Base-by-base conservation (phyloP, 176 grass and related monocot genomes). In the Lolium rigidum region DNA sequence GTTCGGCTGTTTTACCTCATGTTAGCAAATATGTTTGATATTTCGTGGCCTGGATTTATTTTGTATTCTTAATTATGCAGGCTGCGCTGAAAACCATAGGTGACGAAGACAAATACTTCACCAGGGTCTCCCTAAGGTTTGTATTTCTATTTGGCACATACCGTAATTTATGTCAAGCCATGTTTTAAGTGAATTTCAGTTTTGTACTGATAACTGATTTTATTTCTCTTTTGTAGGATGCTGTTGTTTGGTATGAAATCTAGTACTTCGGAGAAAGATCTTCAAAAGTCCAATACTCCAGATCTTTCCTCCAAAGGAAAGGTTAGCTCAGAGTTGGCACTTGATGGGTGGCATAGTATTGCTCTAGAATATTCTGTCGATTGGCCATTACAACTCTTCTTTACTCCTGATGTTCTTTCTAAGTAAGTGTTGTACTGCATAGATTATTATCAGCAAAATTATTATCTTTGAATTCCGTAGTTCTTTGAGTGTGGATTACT, bases 281-380 rank as follows among this genome's bases (percentile, higher is more conserved):
- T 89, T 74, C 79, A 86, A 58, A 93, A 93, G 84, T 60, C 82
- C 35, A 92, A 82, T 59, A 89, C 85, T 76, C 85, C 78, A 58
- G 90, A 77, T 65, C 56, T 92, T 83, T 80, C 90, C 37, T 83
- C 73, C 56, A 89, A 95, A 89, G 91, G 84, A 72, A 93, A 87
- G 78, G 86, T 83, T 83, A 73, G 88, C 68, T 83, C 91, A 77
- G 93, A 95, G 74, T 87, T 92, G 25, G 87, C 88, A 86, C 72
- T 95, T 86, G 97, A 98, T 92, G 97, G 92, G 50, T 98, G 97
- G 97, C 90, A 95, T 84, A 91, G 86, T 81, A 94, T 98, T 84
- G 88, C 94, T 68, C 88, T 95, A 56, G 94, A 98, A 86, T 98
- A 98, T 89, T 92, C 92, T 64, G 86, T 98, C 41, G 90, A 94